Conservation (phyloP, 371 early-diverging fungal genomes). For the Nematocida sp. region DNA sequence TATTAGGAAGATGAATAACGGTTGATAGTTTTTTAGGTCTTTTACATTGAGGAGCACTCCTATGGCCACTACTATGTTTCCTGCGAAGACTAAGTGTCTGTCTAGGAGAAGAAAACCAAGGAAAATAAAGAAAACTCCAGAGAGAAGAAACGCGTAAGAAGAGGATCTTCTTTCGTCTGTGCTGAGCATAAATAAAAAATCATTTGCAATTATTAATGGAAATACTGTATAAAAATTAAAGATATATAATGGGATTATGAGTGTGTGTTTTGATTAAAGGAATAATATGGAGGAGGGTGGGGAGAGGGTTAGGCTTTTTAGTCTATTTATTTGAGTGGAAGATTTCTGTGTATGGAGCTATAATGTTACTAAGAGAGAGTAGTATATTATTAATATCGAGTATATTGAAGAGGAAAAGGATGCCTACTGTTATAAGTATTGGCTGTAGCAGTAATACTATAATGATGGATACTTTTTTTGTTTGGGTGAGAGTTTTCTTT, state of each 20-base stretch:
- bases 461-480: too few species aligned
- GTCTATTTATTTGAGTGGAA: too few species aligned
- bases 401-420: too few species aligned
- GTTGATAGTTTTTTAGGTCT: background rate
- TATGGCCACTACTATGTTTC: slow-evolving; percentile 17
- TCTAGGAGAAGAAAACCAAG: slow-evolving; percentile 39
- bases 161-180: background rate
- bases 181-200: background rate
- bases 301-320: too few species aligned
- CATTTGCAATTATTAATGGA: too few species aligned
- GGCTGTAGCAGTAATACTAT: too few species aligned
- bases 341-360: too few species aligned
- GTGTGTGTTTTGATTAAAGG: background rate
- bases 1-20: slow-evolving; percentile 6
- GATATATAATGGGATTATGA: background rate
- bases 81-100: slow-evolving; percentile 9
- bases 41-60: slow-evolving; percentile 2
- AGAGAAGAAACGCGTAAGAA: slow-evolving; percentile 7
- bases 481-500: too few species aligned
- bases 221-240: too few species aligned
- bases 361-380: too few species aligned
- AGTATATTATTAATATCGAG: too few species aligned
- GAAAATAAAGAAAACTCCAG: slow-evolving; percentile 41
- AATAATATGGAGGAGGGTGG: background rate
- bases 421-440: too few species aligned